A percentile compares a stretch with the other conserved stretches of the same genome.
phyloP scores from a whole-genome alignment of 2,329 filamentous ascomycete species.

The Talaromyces pinophilus region DNA sequence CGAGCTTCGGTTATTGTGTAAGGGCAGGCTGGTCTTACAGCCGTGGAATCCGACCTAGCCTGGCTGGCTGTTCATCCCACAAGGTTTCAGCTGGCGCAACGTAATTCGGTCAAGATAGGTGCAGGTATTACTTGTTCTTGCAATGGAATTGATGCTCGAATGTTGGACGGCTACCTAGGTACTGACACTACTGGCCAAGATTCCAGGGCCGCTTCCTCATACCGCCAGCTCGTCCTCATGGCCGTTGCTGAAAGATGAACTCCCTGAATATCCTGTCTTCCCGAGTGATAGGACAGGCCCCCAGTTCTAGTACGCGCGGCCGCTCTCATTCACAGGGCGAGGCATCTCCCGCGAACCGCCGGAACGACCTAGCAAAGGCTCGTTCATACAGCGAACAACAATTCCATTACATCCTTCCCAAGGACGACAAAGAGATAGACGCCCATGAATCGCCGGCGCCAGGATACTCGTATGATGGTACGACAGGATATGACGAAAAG shows the following conservation, averaged over 20 bases:
- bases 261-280: constrained; percentile 91
- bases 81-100: constrained; percentile 39
- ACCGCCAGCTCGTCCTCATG: constrained; percentile 46
- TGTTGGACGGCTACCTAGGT: background rate
- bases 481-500: constrained; percentile 59
- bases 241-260: constrained; percentile 74
- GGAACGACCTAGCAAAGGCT: constrained; percentile 39
- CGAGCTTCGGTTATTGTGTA: constrained; percentile 10
- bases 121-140: constrained; percentile 20
- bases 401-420: constrained; percentile 32
- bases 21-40: constrained; percentile 15
- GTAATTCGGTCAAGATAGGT: constrained; percentile 10
- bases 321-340: constrained; percentile 58
- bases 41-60: background rate
- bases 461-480: constrained; percentile 17
- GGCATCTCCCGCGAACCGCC: constrained; percentile 36
- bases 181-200: constrained; percentile 9
- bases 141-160: background rate
- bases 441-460: background rate
- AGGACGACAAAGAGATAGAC: constrained; percentile 33
- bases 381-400: constrained; percentile 48
- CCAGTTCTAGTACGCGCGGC: constrained; percentile 52
- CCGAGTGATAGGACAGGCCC: constrained; percentile 68
- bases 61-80: constrained; percentile 13
- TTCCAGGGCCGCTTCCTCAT: constrained; percentile 40